Percentiles rank a stretch among this genome's conserved stretches.
phyloP scores from a whole-genome alignment of 805 yeast species.

The Monosporozyma aquatica region DNA sequence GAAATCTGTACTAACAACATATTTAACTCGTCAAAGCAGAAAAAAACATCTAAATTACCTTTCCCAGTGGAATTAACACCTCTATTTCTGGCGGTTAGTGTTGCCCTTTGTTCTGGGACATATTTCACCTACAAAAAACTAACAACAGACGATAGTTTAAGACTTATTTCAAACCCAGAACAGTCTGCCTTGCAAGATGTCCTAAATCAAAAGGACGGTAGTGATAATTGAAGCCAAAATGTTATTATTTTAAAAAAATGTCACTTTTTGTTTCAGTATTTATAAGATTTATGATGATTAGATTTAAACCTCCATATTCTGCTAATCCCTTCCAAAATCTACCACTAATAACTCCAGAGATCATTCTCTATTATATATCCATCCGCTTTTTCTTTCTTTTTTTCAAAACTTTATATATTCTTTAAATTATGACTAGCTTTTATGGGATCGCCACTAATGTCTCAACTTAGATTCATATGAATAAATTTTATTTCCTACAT shows the following conservation, averaged over 20 bases:
- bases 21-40: conserved; percentile 17
- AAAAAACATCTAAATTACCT: conserved; percentile 30
- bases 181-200: conserved; percentile 28
- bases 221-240: too few relatives aligned
- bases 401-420: background rate
- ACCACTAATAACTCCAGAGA: too few relatives aligned
- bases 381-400: background rate
- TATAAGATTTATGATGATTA: too few relatives aligned
- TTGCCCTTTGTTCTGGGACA: conserved; percentile 41
- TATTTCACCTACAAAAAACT: conserved; percentile 47
- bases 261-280: too few relatives aligned
- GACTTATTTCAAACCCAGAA: conserved; percentile 39
- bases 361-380: too few relatives aligned
- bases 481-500: too few relatives aligned
- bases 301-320: too few relatives aligned
- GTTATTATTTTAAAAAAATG: too few relatives aligned
- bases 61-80: conserved; percentile 53
- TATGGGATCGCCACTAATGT: too few relatives aligned
- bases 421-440: too few relatives aligned
- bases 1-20: conserved; percentile 9
- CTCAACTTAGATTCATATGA: too few relatives aligned
- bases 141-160: conserved; percentile 39
- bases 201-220: conserved; percentile 7
- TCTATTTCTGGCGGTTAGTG: conserved; percentile 47
- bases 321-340: too few relatives aligned